These are phyloP conservation scores for Polytolypa hystricis DNA, from an alignment of 2,329 filamentous ascomycete genomes.

Conservation along the genomic window DNA sequence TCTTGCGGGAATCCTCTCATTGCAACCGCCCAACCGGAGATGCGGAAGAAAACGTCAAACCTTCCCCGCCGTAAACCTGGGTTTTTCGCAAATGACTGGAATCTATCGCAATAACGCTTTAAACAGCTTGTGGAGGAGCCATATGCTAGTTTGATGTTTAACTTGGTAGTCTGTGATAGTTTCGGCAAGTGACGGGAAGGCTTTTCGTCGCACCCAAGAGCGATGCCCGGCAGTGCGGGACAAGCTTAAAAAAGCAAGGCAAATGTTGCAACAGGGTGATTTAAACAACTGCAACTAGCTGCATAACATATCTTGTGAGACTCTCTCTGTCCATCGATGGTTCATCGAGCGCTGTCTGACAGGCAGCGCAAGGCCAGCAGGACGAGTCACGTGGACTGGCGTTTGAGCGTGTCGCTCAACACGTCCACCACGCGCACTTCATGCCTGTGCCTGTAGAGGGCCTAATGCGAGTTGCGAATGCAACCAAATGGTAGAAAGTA, in stretches of 20 bases:
- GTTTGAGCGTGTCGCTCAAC: conserved; percentile 18
- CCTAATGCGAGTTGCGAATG: not conserved
- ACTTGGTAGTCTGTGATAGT: too few species aligned
- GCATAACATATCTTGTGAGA: not conserved
- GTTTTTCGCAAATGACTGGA: too few species aligned
- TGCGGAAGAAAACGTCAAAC: too few species aligned
- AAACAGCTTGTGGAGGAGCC: too few species aligned
- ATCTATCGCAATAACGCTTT: too few species aligned
- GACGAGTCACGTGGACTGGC: conserved; percentile 25
- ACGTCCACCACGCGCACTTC: conserved; percentile 5
- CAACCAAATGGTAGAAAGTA: not conserved
- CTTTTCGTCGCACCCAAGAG: conserved; percentile 8
- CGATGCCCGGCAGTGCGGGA: conserved; percentile 1
- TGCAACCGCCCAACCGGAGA: too few species aligned
- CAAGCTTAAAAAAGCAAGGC: not conserved
- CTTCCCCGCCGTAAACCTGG: too few species aligned
- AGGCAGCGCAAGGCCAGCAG: not conserved
- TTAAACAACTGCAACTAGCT: not conserved
- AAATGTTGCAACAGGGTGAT: not conserved
- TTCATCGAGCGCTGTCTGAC: not conserved
- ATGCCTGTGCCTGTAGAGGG: not conserved
- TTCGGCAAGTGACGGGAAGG: too few species aligned
- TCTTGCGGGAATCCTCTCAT: too few species aligned
- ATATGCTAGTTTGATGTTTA: too few species aligned
- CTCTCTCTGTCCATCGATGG: not conserved